Base-by-base conservation (phyloP, 352 stramenopile genomes). In the Phytopythium boreale region DNA sequence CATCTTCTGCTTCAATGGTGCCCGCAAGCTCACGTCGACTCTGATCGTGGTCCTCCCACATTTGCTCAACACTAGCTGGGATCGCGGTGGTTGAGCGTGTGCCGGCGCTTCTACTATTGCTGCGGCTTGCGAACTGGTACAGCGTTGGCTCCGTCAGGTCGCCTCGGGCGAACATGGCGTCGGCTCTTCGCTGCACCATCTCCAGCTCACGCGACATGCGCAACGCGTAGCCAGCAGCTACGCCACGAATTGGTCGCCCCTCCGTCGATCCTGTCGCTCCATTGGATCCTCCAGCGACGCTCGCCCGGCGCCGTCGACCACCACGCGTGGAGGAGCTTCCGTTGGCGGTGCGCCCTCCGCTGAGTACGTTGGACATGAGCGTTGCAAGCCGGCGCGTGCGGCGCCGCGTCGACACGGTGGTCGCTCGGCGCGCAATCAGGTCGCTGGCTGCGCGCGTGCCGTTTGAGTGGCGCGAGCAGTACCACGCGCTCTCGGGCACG, bases 151-250 rank as follows among this genome's bases (percentile, higher is more conserved):
- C 59, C 0, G 71, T 75, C 31, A 89, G 74, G 50, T 92, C 82
- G 5, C 82, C 82, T 37, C 84, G 72, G 2, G 72, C 84, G 59
- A 89, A 93, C 84, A 93, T 93, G 4, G 80, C 68, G 52, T 93
- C 82, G 1, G 84, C 82, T 39, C 84, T 70, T 17, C 76, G 66
- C 49, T 93, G 77, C 37, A 93, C 84, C 39, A 84, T 75, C 70
- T 90, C 80, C 0, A 93, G 71, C 63, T 93, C 84, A 52, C 81
- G 64, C 11, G 84, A 93, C 84, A 93, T 93, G 14, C 82, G 78
- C n/a, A 89, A 52, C 8, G 82, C 80, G 61, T 93, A 93, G 19
- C 76, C 73, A 2, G 84, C 75, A 2, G 84, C 84, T 44, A 90
- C 74, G 10, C 84, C 82, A 29, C 80, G 75, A 59, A 90, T 80